Evolutionary conservation across 1,284 basidiomycete species (phyloP), one percentile per base, ranked within the genome.

Genomic region (Ganoderma lingzhi): DNA sequence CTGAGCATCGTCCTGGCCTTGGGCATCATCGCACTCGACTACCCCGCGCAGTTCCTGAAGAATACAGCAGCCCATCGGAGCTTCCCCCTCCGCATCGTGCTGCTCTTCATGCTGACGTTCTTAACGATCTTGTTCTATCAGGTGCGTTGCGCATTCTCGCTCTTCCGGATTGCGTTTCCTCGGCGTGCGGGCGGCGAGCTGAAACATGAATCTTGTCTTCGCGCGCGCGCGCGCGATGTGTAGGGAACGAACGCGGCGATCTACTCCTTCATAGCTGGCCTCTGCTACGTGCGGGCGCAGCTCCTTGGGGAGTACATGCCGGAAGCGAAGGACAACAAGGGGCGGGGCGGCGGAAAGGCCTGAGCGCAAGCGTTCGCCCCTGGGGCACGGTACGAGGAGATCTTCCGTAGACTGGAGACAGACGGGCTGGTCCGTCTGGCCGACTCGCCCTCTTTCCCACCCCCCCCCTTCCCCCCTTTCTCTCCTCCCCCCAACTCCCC

Each of bases 101-200:
- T 92, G 65, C 83, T 95, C 67, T 74, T 91, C 60, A 81, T 90
- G 71, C 90, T 93, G 76, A 83, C 88, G 0, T 88, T 90, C 77
- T 75, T 93, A n/a, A 83, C 87, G 32, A 84, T 93, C 64, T 79
- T 96, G 64, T 93, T 87, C 78, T 95, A 96, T 82, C 94, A 96
- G 83, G 94, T 93, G 75, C 74, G 86, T 76, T 45, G 6, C 23
- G 15, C 48, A 51, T 51, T 28, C 45, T 44, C 45, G 17, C 28
- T 8, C 39, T 9, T 41, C 42, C 42, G 42, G 42, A 44, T 9
- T 41, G 39, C 39, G 12, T 41, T 44, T 19, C 42, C 17, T 44
- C 17, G 6, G 39, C 39, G 48, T 51, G 19, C 12, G 48, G 48
- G 23, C 48, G 39, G 35, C 23, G 58, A 30, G 32, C 67, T 69